A percentile compares a stretch with the other conserved stretches of the same genome.
These are phyloP conservation scores for Geoglossum glabrum DNA, from an alignment of 495 filamentous ascomycete genomes.

Conservation along the genomic window DNA sequence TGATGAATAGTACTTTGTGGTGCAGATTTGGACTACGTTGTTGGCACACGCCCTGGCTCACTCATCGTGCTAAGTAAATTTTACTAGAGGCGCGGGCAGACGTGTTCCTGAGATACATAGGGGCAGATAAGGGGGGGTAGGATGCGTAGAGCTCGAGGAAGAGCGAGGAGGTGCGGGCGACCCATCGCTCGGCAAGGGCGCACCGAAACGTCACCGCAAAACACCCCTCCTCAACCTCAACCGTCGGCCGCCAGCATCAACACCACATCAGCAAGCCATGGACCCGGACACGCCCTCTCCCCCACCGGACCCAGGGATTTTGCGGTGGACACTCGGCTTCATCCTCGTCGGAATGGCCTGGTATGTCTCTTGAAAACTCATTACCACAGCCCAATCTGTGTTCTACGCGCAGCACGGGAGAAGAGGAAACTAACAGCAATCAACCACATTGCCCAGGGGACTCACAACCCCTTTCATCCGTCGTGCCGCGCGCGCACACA, in stretches of 20 bases:
- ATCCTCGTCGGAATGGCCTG: constrained; percentile 81
- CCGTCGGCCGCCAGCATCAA: not conserved
- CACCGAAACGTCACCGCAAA: not conserved
- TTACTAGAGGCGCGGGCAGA: no score
- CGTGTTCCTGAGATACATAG: no score
- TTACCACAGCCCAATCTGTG: no score
- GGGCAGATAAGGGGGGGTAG: no score
- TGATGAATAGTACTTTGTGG: no score
- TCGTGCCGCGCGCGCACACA: constrained; percentile 38
- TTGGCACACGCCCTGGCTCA: no score
- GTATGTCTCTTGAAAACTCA: constrained; percentile 20
- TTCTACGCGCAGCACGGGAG: no score
- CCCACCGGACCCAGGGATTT: constrained; percentile 32
- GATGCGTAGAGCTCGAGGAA: no score
- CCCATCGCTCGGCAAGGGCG: no score
- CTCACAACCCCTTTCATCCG: constrained; percentile 58
- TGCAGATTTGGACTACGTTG: no score
- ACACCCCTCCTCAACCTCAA: not conserved
- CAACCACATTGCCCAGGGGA: constrained; percentile 23
- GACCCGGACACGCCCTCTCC: constrained; percentile 10
- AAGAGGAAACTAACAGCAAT: not conserved
- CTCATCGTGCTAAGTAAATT: no score
- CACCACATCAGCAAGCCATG: not conserved
- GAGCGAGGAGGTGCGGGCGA: no score
- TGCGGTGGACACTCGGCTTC: constrained; percentile 75